Conservation (phyloP, 306 rosid genomes). For the Urtica urens region DNA sequence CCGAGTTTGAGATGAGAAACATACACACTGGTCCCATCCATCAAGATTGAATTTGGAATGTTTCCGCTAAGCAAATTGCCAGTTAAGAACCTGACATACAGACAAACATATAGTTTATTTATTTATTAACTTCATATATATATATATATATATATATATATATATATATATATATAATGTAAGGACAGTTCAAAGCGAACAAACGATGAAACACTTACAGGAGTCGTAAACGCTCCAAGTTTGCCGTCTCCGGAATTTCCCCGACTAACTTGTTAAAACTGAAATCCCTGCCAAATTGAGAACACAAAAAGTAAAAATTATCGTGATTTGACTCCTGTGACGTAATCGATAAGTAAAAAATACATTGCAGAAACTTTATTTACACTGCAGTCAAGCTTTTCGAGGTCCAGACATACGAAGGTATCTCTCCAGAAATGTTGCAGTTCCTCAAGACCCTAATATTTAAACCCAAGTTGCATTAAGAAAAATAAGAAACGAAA, state of each 20-base stretch:
- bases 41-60: slow-evolving; percentile 51
- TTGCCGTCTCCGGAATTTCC: slow-evolving; percentile 38
- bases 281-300: slow-evolving; percentile 46
- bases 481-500: slow-evolving; percentile 15
- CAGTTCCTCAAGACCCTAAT: slow-evolving; percentile 75
- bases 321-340: too few species aligned
- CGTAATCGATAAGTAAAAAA: not conserved
- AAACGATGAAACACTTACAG: slow-evolving; percentile 63
- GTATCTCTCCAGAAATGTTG: slow-evolving; percentile 64
- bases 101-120: slow-evolving; percentile 10
- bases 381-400: slow-evolving; percentile 39
- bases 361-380: slow-evolving; percentile 24
- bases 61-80: slow-evolving; percentile 60
- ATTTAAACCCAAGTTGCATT: slow-evolving; percentile 19
- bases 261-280: slow-evolving; percentile 79
- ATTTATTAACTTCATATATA: not conserved
- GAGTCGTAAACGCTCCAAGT: slow-evolving; percentile 29
- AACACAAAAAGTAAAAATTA: not conserved
- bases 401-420: slow-evolving; percentile 55
- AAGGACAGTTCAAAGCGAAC: too few species aligned
- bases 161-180: too few species aligned
- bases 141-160: too few species aligned
- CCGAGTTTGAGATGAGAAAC: slow-evolving; percentile 24
- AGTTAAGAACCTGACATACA: slow-evolving; percentile 54
- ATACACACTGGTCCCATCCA: slow-evolving; percentile 59